These are phyloP conservation scores for Solanum habrochaites DNA, from an alignment of 257 asterid species.

Conservation along the genomic window DNA sequence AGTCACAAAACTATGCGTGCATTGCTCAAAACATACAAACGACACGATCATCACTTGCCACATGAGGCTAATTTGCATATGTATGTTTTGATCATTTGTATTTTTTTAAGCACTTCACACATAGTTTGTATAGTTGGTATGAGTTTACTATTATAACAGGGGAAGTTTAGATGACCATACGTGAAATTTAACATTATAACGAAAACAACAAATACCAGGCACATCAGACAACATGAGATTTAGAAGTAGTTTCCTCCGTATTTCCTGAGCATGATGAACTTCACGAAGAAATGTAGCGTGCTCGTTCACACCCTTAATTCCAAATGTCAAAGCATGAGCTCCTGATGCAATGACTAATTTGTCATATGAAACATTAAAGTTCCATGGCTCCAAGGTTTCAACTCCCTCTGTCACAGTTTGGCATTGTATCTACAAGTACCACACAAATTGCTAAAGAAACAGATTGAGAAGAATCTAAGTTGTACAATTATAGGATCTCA, in stretches of 20 bases:
- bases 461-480: not conserved
- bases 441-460: not conserved
- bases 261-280: constrained; percentile 96
- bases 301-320: constrained; percentile 76
- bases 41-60: not conserved
- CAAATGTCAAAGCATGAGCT: constrained; percentile 90
- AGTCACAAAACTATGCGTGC: not conserved
- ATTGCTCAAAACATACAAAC: not conserved
- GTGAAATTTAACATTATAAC: not conserved
- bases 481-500: not conserved
- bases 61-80: not conserved
- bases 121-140: not conserved
- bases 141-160: not conserved
- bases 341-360: constrained; percentile 87
- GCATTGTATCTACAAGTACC: constrained; percentile 45
- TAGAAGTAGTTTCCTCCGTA: constrained; percentile 74
- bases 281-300: constrained; percentile 92
- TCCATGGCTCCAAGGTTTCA: constrained; percentile 55
- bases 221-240: constrained; percentile 92
- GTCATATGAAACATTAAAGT: constrained; percentile 65
- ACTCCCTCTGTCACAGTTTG: constrained; percentile 70
- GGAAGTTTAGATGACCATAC: not conserved
- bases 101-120: not conserved
- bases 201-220: constrained; percentile 42
- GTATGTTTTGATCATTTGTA: not conserved